These are phyloP conservation scores for Euphorbia corollata DNA, from an alignment of 441 rosid species.

Conservation along the genomic window DNA sequence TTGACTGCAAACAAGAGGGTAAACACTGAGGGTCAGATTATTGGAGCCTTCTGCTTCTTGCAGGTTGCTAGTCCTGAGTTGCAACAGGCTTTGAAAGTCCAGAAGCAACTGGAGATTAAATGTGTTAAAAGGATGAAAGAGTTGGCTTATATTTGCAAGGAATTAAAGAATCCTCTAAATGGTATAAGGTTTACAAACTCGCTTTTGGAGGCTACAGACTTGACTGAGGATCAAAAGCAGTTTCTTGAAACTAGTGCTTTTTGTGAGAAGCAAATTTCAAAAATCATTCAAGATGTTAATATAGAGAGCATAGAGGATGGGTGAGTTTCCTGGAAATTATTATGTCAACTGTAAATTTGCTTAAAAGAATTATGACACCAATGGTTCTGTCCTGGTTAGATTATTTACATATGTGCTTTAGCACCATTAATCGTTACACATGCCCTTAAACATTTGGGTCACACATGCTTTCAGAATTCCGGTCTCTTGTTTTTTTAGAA, in stretches of 20 bases:
- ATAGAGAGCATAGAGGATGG: slow-evolving; percentile 69
- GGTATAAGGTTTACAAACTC: slow-evolving; percentile 74
- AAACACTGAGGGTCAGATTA: slow-evolving; percentile 54
- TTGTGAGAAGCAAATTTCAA: slow-evolving; percentile 79
- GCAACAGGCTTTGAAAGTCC: slow-evolving; percentile 70
- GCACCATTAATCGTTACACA: too few species aligned
- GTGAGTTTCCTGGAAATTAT: slow-evolving; percentile 31
- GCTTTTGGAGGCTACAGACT: slow-evolving; percentile 62
- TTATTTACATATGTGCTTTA: too few species aligned
- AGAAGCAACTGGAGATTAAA: slow-evolving; percentile 61
- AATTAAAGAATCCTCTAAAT: slow-evolving; percentile 64
- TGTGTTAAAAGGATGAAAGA: slow-evolving; percentile 62
- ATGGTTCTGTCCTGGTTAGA: background rate
- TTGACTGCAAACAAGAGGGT: slow-evolving; percentile 77
- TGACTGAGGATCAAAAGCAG: slow-evolving; percentile 86
- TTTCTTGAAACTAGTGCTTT: slow-evolving; percentile 77
- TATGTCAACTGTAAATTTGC: background rate
- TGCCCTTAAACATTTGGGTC: too few species aligned
- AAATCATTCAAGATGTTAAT: slow-evolving; percentile 57
- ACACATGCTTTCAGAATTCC: too few species aligned
- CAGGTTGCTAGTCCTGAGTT: slow-evolving; percentile 89
- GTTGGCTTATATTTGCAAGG: slow-evolving; percentile 78
- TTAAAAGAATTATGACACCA: too few species aligned
- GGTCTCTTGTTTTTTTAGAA: too few species aligned
- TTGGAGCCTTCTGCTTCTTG: slow-evolving; percentile 92